Conservation (phyloP, 768 basidiomycete genomes). For the Tephrocybe sp. region DNA sequence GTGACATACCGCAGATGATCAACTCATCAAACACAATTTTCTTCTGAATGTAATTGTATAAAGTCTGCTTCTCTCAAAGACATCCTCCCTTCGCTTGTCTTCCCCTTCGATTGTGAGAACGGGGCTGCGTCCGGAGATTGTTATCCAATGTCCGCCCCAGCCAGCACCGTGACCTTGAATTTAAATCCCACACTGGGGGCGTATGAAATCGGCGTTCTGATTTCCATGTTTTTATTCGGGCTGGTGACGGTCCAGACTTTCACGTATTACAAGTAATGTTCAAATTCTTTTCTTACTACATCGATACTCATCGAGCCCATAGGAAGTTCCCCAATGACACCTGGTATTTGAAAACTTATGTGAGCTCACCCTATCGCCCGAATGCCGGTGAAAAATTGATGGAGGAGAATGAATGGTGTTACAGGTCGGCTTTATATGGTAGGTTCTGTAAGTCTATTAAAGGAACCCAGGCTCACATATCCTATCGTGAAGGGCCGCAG, state of each 20-base stretch:
- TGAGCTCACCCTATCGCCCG: background rate
- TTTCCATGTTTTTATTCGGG: slow-evolving; percentile 9
- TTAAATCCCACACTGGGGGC: slow-evolving; percentile 4
- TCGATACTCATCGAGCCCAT: background rate
- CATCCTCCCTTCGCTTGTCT: no score
- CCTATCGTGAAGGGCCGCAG: background rate
- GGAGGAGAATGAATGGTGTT: background rate
- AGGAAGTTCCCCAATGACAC: slow-evolving; percentile 8
- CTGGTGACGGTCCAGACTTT: slow-evolving; percentile 7
- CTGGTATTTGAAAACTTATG: slow-evolving; percentile 1
- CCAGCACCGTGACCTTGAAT: no score
- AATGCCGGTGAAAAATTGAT: background rate
- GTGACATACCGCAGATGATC: no score
- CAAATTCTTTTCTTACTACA: background rate
- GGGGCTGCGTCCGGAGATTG: no score
- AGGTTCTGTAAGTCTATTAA: background rate
- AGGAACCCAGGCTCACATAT: background rate
- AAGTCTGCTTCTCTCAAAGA: no score
- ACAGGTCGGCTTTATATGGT: slow-evolving; percentile 7
- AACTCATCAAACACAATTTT: no score
- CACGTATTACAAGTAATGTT: slow-evolving; percentile 4
- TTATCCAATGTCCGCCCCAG: background rate
- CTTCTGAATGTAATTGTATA: no score
- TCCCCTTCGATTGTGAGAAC: no score
- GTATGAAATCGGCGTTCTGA: slow-evolving; percentile 6